Evolutionary conservation across 2,329 filamentous ascomycete genomes (phyloP).

Genomic region (Venturia aucupariae): DNA sequence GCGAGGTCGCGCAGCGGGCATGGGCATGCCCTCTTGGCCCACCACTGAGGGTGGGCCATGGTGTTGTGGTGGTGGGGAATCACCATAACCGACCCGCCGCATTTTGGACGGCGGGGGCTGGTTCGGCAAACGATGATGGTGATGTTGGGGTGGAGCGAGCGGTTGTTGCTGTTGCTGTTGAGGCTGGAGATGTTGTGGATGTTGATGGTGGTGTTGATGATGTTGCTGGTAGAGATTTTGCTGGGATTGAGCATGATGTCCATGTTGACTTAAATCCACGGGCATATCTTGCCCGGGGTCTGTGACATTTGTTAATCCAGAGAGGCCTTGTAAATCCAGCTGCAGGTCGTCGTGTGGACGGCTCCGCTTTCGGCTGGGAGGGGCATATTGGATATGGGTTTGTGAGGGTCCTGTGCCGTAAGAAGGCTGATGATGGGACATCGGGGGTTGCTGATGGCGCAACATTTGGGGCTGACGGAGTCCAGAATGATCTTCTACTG

Average conservation of each 20-base stretch:
- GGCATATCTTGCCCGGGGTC: slow-evolving; percentile 24
- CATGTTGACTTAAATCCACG: slow-evolving; percentile 30
- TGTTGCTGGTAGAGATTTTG: slow-evolving; percentile 21
- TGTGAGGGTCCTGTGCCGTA: slow-evolving; percentile 21
- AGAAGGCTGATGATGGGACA: slow-evolving; percentile 28
- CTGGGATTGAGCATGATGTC: slow-evolving; percentile 23
- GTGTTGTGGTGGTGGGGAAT: slow-evolving; percentile 26
- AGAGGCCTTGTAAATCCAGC: slow-evolving; percentile 29
- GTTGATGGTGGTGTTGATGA: slow-evolving; percentile 19
- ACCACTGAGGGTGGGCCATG: slow-evolving; percentile 74
- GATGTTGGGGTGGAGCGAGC: slow-evolving; percentile 45
- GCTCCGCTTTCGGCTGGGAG: slow-evolving; percentile 33
- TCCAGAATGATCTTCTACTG: slow-evolving; percentile 29
- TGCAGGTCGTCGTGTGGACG: slow-evolving; percentile 31
- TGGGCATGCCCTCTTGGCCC: slow-evolving; percentile 77
- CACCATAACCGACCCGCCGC: slow-evolving; percentile 47
- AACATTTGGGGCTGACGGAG: slow-evolving; percentile 16
- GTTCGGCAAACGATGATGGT: slow-evolving; percentile 73
- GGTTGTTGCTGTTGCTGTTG: slow-evolving; percentile 22
- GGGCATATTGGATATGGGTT: slow-evolving; percentile 24
- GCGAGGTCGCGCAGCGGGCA: slow-evolving; percentile 67
- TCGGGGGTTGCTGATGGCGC: slow-evolving; percentile 22
- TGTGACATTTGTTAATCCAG: slow-evolving; percentile 31
- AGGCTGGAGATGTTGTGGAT: slow-evolving; percentile 24
- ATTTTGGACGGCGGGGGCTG: slow-evolving; percentile 61